phyloP scores from a whole-genome alignment of 208 protist species.

The Wallacemonas collosoma region DNA sequence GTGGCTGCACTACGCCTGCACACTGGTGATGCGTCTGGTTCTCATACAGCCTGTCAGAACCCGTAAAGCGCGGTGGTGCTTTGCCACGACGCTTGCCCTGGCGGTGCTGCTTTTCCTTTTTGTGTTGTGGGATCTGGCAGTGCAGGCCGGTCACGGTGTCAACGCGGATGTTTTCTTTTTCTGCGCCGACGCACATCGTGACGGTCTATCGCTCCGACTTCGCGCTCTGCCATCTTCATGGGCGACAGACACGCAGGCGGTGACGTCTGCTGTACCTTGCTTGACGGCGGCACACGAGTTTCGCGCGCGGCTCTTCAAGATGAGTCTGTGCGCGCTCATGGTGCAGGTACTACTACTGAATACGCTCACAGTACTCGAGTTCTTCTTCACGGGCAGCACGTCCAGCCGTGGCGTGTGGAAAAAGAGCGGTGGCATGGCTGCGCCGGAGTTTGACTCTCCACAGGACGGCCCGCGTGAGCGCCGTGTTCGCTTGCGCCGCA shows the following conservation, averaged over 20 bases:
- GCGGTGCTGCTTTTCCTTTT: constrained; percentile 39
- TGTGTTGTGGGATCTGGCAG: constrained; percentile 32
- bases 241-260: neutral
- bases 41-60: constrained; percentile 47
- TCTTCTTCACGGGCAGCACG: neutral
- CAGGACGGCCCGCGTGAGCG: neutral
- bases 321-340: neutral
- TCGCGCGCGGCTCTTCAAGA: neutral
- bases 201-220: neutral
- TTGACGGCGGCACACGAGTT: neutral
- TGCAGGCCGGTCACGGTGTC: constrained; percentile 10
- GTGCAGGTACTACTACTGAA: constrained; percentile 4
- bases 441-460: neutral
- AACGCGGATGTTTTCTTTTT: neutral
- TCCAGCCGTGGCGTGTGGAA: neutral
- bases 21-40: constrained; percentile 42
- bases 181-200: neutral
- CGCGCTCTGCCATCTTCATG: neutral
- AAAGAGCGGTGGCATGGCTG: neutral
- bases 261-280: neutral
- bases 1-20: constrained; percentile 31
- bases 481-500: neutral
- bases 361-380: constrained; percentile 1
- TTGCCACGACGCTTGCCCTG: constrained; percentile 40
- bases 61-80: constrained; percentile 28